A percentile compares a stretch with the other conserved stretches of the same genome.
phyloP scores from a whole-genome alignment of 208 protist genomes.

The Acanthamoeba triangularis region DNA sequence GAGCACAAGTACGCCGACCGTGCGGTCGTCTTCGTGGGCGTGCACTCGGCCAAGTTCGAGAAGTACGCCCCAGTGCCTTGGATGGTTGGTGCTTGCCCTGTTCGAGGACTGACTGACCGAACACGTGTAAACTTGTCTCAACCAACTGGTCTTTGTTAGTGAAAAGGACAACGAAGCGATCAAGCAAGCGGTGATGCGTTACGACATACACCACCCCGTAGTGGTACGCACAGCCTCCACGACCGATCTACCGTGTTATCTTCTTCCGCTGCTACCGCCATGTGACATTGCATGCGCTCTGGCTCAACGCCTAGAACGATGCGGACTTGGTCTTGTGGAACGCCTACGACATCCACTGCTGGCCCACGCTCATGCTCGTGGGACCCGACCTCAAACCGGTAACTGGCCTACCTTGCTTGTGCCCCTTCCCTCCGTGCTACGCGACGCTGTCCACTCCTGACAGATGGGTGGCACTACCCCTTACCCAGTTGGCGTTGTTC shows the following conservation, averaged over 20 bases:
- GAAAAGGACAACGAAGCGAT: constrained; percentile 51
- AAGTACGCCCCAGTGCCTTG: constrained; percentile 15
- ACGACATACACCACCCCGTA: constrained; percentile 52
- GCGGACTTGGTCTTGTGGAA: constrained; percentile 42
- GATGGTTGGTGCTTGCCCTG: too few species aligned
- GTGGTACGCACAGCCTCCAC: neutral
- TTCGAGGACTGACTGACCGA: too few species aligned
- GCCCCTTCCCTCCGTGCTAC: too few species aligned
- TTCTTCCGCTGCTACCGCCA: neutral
- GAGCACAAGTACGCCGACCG: constrained; percentile 65
- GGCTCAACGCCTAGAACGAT: neutral
- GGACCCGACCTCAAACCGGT: constrained; percentile 37
- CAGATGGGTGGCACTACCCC: neutral
- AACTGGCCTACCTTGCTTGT: neutral
- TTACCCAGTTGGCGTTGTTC: constrained; percentile 10
- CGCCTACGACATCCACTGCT: constrained; percentile 55
- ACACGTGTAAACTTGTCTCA: too few species aligned
- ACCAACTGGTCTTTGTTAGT: neutral
- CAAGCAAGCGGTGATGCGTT: constrained; percentile 9
- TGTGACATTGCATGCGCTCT: neutral
- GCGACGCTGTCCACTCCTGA: neutral
- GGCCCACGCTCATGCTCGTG: constrained; percentile 24
- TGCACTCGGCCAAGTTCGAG: constrained; percentile 57
- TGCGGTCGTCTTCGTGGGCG: neutral
- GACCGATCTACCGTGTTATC: neutral